phyloP scores from a whole-genome alignment of 208 protist genomes.

The Plasmodiophora brassicae region DNA sequence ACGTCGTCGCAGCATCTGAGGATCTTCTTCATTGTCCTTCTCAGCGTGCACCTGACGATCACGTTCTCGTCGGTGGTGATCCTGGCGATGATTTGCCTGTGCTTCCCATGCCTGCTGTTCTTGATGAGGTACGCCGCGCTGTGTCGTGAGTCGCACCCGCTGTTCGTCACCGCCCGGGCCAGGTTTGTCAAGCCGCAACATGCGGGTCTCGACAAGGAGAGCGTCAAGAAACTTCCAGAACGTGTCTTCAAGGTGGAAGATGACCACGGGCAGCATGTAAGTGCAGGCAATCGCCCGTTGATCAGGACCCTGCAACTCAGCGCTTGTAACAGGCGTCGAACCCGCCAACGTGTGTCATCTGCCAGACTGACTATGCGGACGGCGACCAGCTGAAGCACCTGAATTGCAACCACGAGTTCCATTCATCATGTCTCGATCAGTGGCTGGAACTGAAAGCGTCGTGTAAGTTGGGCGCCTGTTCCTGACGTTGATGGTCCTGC shows the following conservation, averaged over 20 bases:
- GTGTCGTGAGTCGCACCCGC: not conserved
- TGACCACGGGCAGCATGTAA: too few relatives aligned
- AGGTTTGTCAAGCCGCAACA: not conserved
- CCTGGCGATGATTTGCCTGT: not conserved
- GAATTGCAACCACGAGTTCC: not conserved
- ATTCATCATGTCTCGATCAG: not conserved
- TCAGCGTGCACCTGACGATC: not conserved
- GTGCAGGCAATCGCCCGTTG: too few relatives aligned
- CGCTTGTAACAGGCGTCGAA: not conserved
- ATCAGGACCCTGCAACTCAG: too few relatives aligned
- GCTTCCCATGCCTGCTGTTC: not conserved
- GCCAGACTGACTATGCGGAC: not conserved
- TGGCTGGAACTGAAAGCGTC: not conserved
- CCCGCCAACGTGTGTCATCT: not conserved
- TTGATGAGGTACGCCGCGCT: not conserved
- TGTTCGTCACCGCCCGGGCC: not conserved
- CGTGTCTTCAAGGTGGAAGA: not conserved
- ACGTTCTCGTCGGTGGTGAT: not conserved
- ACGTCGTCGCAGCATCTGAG: too few relatives aligned
- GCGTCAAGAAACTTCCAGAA: not conserved
- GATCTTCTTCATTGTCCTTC: too few relatives aligned
- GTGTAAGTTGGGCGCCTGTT: too few relatives aligned
- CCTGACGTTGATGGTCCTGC: too few relatives aligned
- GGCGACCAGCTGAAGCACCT: not conserved
- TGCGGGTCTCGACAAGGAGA: not conserved